Evolutionary conservation across 768 basidiomycete species (phyloP).

Genomic region (Rhodotorula sphaerocarpa): DNA sequence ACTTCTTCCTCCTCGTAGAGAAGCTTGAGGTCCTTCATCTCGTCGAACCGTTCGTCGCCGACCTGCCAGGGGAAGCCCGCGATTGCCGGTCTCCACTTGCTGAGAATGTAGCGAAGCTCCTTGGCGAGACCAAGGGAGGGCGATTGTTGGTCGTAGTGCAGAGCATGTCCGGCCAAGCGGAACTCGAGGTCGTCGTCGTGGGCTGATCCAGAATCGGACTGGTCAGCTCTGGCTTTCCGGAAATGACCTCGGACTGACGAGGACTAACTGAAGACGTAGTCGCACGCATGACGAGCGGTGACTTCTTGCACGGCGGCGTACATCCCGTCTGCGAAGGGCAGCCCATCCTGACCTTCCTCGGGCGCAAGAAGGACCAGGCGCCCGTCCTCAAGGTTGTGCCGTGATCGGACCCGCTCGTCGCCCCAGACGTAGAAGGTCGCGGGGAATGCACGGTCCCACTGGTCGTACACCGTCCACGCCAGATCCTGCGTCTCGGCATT

Average conservation of each 20-base stretch:
- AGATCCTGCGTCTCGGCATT: not conserved
- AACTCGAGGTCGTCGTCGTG: not conserved
- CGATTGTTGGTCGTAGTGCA: not conserved
- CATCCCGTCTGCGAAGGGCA: conserved; percentile 4
- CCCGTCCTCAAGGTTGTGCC: not conserved
- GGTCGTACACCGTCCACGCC: not conserved
- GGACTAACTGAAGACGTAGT: not conserved
- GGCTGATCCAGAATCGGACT: not conserved
- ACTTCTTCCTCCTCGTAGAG: not conserved
- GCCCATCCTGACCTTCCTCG: not conserved
- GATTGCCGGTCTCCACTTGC: not conserved
- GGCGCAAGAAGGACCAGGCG: not conserved
- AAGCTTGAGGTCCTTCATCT: not conserved
- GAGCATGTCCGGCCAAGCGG: not conserved
- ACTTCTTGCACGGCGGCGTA: not conserved
- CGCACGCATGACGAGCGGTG: not conserved
- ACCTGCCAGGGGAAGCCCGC: conserved; percentile 3
- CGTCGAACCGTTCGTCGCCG: conserved; percentile 5
- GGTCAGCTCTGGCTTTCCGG: not conserved
- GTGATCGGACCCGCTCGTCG: not conserved
- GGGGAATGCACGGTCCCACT: not conserved
- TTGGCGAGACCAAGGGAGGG: not conserved
- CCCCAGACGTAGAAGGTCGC: not conserved
- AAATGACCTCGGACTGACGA: not conserved
- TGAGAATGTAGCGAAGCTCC: not conserved